Percentiles rank a stretch among this genome's conserved stretches.
phyloP scores from a whole-genome alignment of 768 basidiomycete species.

The Rhizopogon roseolus region DNA sequence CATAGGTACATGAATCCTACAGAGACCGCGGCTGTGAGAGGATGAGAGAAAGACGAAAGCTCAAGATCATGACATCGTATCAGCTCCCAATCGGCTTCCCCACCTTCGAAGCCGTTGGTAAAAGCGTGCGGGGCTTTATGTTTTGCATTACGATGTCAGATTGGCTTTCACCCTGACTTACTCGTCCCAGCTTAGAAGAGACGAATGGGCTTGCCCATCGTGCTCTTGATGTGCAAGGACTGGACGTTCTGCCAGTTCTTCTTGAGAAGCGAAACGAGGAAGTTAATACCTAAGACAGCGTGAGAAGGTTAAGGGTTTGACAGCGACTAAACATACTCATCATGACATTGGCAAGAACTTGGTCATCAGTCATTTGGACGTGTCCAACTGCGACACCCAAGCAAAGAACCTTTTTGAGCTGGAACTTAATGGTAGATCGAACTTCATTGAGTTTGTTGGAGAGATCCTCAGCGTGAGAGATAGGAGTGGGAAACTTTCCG shows the following conservation, averaged over 20 bases:
- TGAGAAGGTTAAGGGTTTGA: conserved; percentile 1
- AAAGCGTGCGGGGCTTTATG: conserved; percentile 98
- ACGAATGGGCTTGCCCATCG: conserved; percentile 98
- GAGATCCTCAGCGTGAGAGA: conserved; percentile 90
- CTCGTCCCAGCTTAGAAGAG: conserved; percentile 59
- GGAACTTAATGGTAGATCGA: conserved; percentile 99
- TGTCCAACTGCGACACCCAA: conserved; percentile 98
- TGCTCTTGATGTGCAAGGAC: conserved; percentile 96
- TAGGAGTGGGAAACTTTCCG: conserved; percentile 98
- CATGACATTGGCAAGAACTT: conserved; percentile 97
- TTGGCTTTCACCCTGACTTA: conserved; percentile 14
- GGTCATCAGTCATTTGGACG: conserved; percentile 95
- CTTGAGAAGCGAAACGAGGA: conserved; percentile 97
- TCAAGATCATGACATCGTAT: conserved; percentile 35
- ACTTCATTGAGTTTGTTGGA: conserved; percentile 89
- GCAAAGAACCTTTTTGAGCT: conserved; percentile 98
- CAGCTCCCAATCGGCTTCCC: conserved; percentile 91
- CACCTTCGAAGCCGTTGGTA: conserved; percentile 77
- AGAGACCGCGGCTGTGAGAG: neutral
- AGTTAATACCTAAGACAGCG: conserved; percentile 83
- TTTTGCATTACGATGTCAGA: conserved; percentile 68
- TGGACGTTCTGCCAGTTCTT: conserved; percentile 99
- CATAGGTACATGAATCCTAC: conserved; percentile 15
- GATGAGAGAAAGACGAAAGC: conserved; percentile 13
- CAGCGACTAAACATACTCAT: conserved; percentile 54